A percentile compares a stretch with the other conserved stretches of the same genome.
Evolutionary conservation across 2,329 filamentous ascomycete species (phyloP).

Genomic region (Fusarium camptoceras): DNA sequence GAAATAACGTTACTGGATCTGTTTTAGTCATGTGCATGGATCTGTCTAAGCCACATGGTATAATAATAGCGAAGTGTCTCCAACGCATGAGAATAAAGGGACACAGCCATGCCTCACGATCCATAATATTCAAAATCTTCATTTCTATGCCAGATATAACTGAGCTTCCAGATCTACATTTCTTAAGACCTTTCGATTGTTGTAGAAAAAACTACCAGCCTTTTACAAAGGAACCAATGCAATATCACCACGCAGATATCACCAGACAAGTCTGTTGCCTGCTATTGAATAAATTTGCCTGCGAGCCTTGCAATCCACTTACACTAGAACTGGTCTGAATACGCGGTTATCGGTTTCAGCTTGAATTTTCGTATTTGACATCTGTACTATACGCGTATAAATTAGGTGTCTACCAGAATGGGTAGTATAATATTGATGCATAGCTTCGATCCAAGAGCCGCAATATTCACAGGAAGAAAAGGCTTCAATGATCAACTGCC

Average conservation of each 20-base stretch:
- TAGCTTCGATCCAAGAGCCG: not conserved
- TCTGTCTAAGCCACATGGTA: not conserved
- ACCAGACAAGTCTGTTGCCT: not conserved
- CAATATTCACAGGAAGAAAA: not conserved
- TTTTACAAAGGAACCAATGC: not conserved
- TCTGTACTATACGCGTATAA: constrained; percentile 33
- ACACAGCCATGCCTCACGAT: not conserved
- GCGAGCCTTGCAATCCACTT: not conserved
- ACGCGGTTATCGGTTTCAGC: constrained; percentile 32
- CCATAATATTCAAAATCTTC: too few species aligned
- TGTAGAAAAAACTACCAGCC: not conserved
- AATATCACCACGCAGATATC: not conserved
- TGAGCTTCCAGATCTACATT: not conserved
- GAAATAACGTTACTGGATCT: not conserved
- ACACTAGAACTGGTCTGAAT: not conserved
- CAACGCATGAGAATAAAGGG: not conserved
- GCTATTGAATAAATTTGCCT: too few species aligned
- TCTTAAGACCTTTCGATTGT: not conserved
- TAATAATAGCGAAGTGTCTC: not conserved
- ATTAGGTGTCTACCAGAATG: not conserved
- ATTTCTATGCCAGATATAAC: not conserved
- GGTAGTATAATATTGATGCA: not conserved
- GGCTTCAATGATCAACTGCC: not conserved
- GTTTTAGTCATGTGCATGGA: not conserved
- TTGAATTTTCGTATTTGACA: constrained; percentile 35